Evolutionary conservation across 805 yeast genomes (phyloP), one percentile per base, ranked within the genome.

Genomic region (Saturnispora galanensis): DNA sequence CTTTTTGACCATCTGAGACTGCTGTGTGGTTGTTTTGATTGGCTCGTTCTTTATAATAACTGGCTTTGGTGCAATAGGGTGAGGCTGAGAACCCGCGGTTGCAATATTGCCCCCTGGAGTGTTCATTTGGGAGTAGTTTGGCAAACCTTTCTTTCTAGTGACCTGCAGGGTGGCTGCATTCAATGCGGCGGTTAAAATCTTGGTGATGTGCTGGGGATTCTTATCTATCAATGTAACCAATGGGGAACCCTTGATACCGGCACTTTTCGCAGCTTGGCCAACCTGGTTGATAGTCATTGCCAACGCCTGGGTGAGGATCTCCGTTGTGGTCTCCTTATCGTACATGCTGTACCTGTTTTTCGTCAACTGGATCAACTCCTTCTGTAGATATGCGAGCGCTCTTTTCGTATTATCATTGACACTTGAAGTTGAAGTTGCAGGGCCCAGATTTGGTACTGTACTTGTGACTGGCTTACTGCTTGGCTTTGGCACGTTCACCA

Each of bases 241-340:
- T 4, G 93, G 89, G 54, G 84, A 83, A 16, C 87, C 85, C 1
- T 79, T 77, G 47, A 84, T 80, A 13, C 93, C 89, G 32, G 83
- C 85, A 53, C 79, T 80, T 54, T 88, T 85, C 0, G 95, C 95
- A 7, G 89, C 89, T 52, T 81, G 89, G 47, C 84, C 82, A 9
- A 84, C 90, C 59, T 84, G 93, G 10, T 94, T 90, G 50, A 89
- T 87, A 0, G 96, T 90, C 68, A 89, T 84, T 3, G 96, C 96
- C 52, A 89, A 70, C 1, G 96, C 96, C 54, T 84, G 88, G 8
- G 96, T 89, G 53, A 89, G 69, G 44, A 88, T 78, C 47, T 79
- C 84, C 0, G 96, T 84, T 41, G 90, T 86, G 6, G 87, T 78
- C 21, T 83, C 88, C 34, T 86, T 84, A 47, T 83, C 86, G 48